Evolutionary conservation across 805 yeast genomes (phyloP), one percentile per base, ranked within the genome.

Genomic region (Jamesozyma gamospora): DNA sequence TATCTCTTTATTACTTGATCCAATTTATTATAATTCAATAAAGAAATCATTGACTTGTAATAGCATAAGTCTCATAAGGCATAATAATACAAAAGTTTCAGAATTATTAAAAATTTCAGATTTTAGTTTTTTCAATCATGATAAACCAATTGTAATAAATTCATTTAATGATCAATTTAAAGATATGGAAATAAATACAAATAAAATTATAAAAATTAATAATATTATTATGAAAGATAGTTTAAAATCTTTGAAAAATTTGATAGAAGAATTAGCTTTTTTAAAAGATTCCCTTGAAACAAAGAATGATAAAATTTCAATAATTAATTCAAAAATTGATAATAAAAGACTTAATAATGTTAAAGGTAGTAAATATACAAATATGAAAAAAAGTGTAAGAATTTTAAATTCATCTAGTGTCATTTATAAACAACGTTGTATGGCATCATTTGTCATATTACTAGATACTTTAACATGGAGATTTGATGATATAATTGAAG

Each of bases 381-480:
- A 32, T 16, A 34, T 51, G 49, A 52, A 46, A 34, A 50, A 46
- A 27, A 55, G 60, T 42, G 57, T 58, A 2, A 39, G 60, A 29
- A 43, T 57, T 19, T 26, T 57, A 35, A 50, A 50, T 12, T 47
- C 59, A 7, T 55, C 63, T 3, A 45, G 43, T 17, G 41, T 51
- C 19, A 46, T 49, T 11, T 43, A 44, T 34, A 52, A 48, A n/a
- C 48, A 52, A 33, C 42, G 47, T 4, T 37, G 42, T 2, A 27
- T 32, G 4, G 55, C 57, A 12, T 32, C 40, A 6, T 36, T 45
- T 29, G 42, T 52, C 7, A 4, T 56, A 4, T 30, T 38, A 15
- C 32, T 56, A 10, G 44, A 46, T 6, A 11, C 35, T 4, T 32
- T 52, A 4, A 42, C 43, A 8, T 28, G 43, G 12, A 40, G 36